phyloP scores from a whole-genome alignment of 345 rosid genomes.

The thale cress (Arabidopsis thaliana) region DNA sequence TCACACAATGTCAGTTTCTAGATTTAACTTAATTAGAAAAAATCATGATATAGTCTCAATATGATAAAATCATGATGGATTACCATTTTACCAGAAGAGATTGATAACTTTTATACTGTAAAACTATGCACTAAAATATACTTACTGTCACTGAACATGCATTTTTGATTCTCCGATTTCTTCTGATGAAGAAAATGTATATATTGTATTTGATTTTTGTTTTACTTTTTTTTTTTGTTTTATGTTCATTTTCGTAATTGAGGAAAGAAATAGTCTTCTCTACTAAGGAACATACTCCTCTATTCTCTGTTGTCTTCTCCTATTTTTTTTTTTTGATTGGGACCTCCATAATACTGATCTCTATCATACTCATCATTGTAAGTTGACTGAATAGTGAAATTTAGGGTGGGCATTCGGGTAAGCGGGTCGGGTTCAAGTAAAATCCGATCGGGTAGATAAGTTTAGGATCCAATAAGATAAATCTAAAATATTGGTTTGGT shows the following conservation, averaged over 20 bases:
- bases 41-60: too few species aligned
- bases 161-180: not conserved
- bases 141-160: too few species aligned
- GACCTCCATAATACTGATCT: not conserved
- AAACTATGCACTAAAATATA: not conserved
- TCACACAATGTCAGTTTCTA: not conserved
- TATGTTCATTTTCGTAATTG: not conserved
- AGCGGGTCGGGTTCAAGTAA: too few species aligned
- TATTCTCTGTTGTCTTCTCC: not conserved
- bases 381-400: conserved; percentile 12
- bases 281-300: not conserved
- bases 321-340: not conserved
- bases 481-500: too few species aligned
- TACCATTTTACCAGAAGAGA: not conserved
- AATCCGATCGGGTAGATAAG: too few species aligned
- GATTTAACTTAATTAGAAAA: too few species aligned
- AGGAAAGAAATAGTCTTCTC: not conserved
- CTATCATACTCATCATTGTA: too few species aligned
- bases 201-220: not conserved
- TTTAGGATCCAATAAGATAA: too few species aligned
- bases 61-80: not conserved
- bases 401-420: too few species aligned
- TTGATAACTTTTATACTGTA: not conserved
- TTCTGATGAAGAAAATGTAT: not conserved
- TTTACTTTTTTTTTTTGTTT: not conserved